These are phyloP conservation scores for Mycena crocata DNA, from an alignment of 768 basidiomycete species.

Conservation along the genomic window DNA sequence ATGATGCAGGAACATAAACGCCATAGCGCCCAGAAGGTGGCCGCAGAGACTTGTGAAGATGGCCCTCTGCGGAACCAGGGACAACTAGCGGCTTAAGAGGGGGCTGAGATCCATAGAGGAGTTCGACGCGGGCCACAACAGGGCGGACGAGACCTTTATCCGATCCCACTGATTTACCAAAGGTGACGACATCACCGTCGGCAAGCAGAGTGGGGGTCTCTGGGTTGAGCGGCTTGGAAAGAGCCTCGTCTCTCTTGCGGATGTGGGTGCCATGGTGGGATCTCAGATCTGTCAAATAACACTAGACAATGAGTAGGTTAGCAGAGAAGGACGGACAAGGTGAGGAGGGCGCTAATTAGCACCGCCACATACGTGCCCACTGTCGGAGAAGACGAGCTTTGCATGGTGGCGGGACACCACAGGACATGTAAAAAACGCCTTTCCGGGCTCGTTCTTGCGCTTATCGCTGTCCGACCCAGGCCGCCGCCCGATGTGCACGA, in stretches of 20 bases:
- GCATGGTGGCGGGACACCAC: slow-evolving; percentile 86
- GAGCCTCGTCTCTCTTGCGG: slow-evolving; percentile 61
- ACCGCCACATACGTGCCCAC: slow-evolving; percentile 65
- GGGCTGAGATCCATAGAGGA: slow-evolving; percentile 52
- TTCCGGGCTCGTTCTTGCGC: slow-evolving; percentile 53
- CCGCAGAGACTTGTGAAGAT: not conserved
- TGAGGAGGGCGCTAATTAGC: slow-evolving; percentile 30
- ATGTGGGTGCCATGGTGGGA: slow-evolving; percentile 86
- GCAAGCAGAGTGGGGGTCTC: slow-evolving; percentile 67
- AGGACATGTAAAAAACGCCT: slow-evolving; percentile 78
- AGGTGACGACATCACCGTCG: slow-evolving; percentile 79
- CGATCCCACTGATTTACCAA: slow-evolving; percentile 81
- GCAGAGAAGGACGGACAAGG: too few species aligned
- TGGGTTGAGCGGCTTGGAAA: slow-evolving; percentile 61
- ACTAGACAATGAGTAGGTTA: too few species aligned
- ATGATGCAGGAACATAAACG: slow-evolving; percentile 52
- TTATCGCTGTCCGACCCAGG: slow-evolving; percentile 61
- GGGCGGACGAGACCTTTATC: slow-evolving; percentile 71
- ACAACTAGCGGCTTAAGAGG: slow-evolving; percentile 44
- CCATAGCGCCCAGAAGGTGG: slow-evolving; percentile 68
- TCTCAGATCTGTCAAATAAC: slow-evolving; percentile 74
- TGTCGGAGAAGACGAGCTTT: slow-evolving; percentile 78
- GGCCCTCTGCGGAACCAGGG: slow-evolving; percentile 30
- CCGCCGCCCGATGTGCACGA: slow-evolving; percentile 76
- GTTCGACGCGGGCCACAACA: slow-evolving; percentile 69